Percentiles rank a stretch among this genome's conserved stretches.
Evolutionary conservation across 768 basidiomycete species (phyloP).

Genomic region (Lyophyllum atratum): DNA sequence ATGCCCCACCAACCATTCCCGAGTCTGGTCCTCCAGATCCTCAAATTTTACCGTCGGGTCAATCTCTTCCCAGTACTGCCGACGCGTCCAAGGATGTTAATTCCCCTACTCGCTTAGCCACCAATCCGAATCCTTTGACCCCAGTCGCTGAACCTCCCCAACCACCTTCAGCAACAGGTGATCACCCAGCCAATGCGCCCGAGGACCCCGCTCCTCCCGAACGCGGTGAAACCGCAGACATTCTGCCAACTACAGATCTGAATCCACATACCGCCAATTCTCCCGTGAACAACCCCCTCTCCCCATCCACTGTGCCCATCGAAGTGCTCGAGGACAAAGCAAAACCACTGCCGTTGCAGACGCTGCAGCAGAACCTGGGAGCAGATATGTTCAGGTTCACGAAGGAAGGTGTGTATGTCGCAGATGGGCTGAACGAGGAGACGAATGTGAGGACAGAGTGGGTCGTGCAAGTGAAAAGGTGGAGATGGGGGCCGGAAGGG

Average conservation of each 20-base stretch:
- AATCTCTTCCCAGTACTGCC: neutral
- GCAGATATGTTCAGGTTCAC: conserved; percentile 40
- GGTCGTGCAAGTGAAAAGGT: conserved; percentile 41
- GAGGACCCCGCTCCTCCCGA: neutral
- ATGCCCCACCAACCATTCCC: neutral
- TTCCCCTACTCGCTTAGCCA: too few species aligned
- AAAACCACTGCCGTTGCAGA: conserved; percentile 30
- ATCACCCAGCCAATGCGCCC: neutral
- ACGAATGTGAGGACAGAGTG: conserved; percentile 33
- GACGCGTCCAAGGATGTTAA: neutral
- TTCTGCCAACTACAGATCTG: neutral
- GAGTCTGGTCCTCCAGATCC: neutral
- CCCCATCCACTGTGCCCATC: conserved; percentile 1
- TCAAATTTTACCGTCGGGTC: neutral
- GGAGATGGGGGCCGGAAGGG: conserved; percentile 38
- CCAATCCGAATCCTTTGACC: too few species aligned
- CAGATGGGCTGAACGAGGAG: conserved; percentile 22
- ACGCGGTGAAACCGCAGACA: neutral
- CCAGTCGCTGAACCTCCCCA: neutral
- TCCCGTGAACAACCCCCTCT: neutral
- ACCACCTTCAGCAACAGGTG: neutral
- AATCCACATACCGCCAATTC: neutral
- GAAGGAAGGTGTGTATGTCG: conserved; percentile 37
- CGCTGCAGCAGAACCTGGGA: conserved; percentile 36
- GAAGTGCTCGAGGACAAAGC: conserved; percentile 17